Evolutionary conservation across 768 basidiomycete species (phyloP), one percentile per base, ranked within the genome.

Genomic region (Tylopilus sp.): DNA sequence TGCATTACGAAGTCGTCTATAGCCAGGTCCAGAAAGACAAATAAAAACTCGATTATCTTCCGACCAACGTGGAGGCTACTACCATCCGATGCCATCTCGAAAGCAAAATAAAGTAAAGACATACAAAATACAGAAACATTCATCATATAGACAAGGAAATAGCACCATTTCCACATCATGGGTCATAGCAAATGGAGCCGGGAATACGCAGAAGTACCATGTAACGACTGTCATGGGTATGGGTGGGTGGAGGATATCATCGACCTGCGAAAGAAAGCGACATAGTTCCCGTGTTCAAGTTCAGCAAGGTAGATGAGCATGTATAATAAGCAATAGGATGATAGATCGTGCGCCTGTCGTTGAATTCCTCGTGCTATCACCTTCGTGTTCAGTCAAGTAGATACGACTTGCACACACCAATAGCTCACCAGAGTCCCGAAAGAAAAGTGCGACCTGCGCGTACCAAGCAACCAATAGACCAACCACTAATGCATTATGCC

Each of bases 401-500:
- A 33, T 33, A 14, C 10, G 1, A 25, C 19, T 29, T n/a, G 10
- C 33, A n/a, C 2, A n/a, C 12, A 21, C 26, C 16, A 26, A 24
- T 13, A n/a, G n/a, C 63, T 56, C 25, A 66, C 66, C 61, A 59
- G 58, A 50, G 53, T 58, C 56, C 68, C 56, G 48, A 46, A 56
- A 60, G 30, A 63, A 57, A 37, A 40, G 42, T 68, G 67, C 66
- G 67, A 36, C 67, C 68, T 21, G 63, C 67, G 65, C 65, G 54
- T 52, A 52, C 45, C 58, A 60, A 57, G 50, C 59, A 66, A 53
- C 37, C 24, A 24, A 48, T 53, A 43, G 40, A 67, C 57, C 65
- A 66, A 55, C 71, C 63, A 61, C 58, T 48, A 50, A 49, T 54
- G 50, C 24, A 71, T 56, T 56, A 88, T 74, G 77, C 82, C 61